A percentile compares a stretch with the other conserved stretches of the same genome.
Conservation (phyloP, 1,284 basidiomycete species). For the Heterobasidion parviporum region DNA sequence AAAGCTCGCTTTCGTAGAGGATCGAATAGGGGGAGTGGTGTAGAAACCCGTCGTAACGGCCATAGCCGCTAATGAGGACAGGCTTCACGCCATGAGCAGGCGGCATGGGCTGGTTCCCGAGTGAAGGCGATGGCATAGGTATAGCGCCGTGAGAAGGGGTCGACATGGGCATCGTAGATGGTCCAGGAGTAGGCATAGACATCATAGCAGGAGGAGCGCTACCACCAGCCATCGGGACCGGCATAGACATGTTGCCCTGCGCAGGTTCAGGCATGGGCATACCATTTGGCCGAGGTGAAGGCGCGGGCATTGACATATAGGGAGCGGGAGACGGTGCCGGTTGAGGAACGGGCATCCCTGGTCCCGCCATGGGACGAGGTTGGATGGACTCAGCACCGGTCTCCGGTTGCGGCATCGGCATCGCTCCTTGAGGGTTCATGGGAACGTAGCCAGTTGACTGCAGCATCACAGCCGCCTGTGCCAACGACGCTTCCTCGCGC, state of each 20-base stretch:
- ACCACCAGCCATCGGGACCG: background rate
- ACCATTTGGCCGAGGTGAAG: background rate
- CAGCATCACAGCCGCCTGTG: background rate
- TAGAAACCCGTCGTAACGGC: conserved; percentile 34
- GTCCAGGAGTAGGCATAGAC: background rate
- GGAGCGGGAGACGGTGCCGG: background rate
- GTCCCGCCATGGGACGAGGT: background rate
- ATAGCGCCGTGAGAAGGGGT: background rate
- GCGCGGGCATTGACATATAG: background rate
- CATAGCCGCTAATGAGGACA: conserved; percentile 16
- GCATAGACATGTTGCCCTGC: background rate
- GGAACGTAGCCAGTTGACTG: background rate
- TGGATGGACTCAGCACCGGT: background rate
- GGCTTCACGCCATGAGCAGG: conserved; percentile 9
- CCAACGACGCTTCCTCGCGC: background rate
- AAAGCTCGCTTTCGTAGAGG: conserved; percentile 38
- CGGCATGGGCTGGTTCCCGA: background rate
- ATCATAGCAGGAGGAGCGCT: background rate
- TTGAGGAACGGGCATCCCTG: conserved; percentile 3
- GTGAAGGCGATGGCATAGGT: conserved; percentile 5
- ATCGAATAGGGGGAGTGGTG: conserved; percentile 52
- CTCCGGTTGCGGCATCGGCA: background rate
- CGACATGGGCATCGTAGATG: background rate
- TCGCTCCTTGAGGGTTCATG: background rate
- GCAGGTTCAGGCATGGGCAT: background rate